phyloP scores from a whole-genome alignment of 495 filamentous ascomycete genomes.

The Aspergillus saccharolyticus region DNA sequence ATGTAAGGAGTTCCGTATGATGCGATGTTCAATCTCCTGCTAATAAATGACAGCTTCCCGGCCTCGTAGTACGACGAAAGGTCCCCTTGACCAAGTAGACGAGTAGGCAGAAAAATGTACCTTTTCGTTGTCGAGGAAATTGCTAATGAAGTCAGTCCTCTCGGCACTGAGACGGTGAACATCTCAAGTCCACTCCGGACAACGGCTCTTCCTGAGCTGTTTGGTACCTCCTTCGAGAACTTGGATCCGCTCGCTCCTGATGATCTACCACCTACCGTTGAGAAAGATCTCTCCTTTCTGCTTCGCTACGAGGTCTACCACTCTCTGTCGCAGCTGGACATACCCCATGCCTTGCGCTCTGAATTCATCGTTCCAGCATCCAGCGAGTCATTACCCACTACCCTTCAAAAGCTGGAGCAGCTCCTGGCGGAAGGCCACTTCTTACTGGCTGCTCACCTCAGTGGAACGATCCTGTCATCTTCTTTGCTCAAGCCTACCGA shows the following conservation, averaged over 20 bases:
- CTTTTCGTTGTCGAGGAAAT: not conserved
- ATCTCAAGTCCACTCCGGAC: conserved; percentile 14
- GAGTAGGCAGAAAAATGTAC: conserved; percentile 33
- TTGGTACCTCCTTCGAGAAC: conserved; percentile 27
- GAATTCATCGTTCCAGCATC: conserved; percentile 36
- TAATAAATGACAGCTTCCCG: conserved; percentile 35
- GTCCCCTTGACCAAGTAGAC: conserved; percentile 45
- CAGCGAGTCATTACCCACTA: conserved; percentile 33
- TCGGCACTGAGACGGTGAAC: conserved; percentile 13
- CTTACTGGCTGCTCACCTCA: conserved; percentile 52
- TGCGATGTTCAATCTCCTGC: conserved; percentile 3
- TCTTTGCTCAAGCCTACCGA: conserved; percentile 51
- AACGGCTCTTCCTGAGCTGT: conserved; percentile 12
- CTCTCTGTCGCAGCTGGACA: conserved; percentile 59
- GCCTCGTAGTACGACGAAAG: conserved; percentile 48
- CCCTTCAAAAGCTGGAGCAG: conserved; percentile 51
- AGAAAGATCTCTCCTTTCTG: conserved; percentile 75
- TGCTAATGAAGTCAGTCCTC: conserved; percentile 27
- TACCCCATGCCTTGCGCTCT: conserved; percentile 58
- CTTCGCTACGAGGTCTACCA: conserved; percentile 77
- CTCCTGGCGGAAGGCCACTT: conserved; percentile 66
- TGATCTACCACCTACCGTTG: conserved; percentile 32
- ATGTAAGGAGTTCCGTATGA: conserved; percentile 26
- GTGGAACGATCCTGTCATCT: conserved; percentile 37
- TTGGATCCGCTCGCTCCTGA: conserved; percentile 33